These are phyloP conservation scores for Aspergillus funiculosus DNA, from an alignment of 495 filamentous ascomycete genomes.

Conservation along the genomic window DNA sequence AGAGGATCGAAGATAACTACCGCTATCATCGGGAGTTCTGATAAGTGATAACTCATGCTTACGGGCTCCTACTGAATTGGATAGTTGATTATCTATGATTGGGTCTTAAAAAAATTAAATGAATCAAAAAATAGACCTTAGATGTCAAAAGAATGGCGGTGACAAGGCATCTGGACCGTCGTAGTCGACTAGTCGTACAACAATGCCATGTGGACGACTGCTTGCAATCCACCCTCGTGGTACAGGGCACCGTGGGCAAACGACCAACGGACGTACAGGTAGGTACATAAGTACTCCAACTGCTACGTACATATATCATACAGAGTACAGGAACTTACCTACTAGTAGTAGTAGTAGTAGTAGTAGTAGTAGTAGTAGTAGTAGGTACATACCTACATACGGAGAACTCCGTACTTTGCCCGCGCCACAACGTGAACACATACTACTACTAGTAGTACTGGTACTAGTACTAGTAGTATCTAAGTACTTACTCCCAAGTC, in stretches of 20 bases:
- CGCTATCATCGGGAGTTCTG: too few relatives aligned
- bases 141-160: too few relatives aligned
- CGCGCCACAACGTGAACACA: too few relatives aligned
- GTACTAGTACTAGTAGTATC: too few relatives aligned
- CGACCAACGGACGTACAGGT: conserved; percentile 11
- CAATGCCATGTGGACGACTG: conserved; percentile 25
- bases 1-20: too few relatives aligned
- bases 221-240: conserved; percentile 24
- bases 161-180: not conserved
- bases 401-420: too few relatives aligned
- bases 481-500: too few relatives aligned
- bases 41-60: conserved; percentile 2
- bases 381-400: too few relatives aligned
- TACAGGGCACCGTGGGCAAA: conserved; percentile 13
- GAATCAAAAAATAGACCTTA: not conserved
- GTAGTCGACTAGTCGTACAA: conserved; percentile 12
- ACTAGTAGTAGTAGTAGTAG: not conserved
- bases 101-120: not conserved
- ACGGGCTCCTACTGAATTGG: not conserved
- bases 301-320: conserved; percentile 4
- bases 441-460: too few relatives aligned
- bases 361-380: too few relatives aligned
- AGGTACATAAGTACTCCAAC: not conserved
- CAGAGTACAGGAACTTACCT: conserved; percentile 1
- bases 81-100: too few relatives aligned